Evolutionary conservation across 1,284 basidiomycete species (phyloP).

Genomic region (Tylopilus sp.): DNA sequence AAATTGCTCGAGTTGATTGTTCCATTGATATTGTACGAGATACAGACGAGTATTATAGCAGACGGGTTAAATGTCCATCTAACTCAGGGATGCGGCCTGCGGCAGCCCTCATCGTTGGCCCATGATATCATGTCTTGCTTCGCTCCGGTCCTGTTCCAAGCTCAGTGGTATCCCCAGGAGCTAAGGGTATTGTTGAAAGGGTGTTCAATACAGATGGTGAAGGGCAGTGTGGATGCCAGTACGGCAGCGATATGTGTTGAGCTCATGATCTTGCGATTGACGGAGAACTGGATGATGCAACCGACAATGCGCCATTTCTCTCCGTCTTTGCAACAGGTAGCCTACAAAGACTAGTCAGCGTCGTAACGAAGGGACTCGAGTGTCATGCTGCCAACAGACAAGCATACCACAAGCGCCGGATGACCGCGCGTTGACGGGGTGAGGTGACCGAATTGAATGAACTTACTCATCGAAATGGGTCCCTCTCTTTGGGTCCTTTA

Average conservation of each 20-base stretch:
- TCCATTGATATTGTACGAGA: too few relatives aligned
- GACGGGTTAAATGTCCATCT: too few relatives aligned
- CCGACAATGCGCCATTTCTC: constrained; percentile 9
- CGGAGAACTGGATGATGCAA: constrained; percentile 8
- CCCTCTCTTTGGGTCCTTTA: constrained; percentile 79
- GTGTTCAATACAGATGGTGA: not conserved
- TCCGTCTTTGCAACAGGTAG: constrained; percentile 11
- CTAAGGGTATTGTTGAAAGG: not conserved
- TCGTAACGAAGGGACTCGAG: not conserved
- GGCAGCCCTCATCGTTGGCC: too few relatives aligned
- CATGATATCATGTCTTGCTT: too few relatives aligned
- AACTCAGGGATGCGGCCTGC: too few relatives aligned
- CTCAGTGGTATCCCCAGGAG: not conserved
- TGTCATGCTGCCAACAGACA: not conserved
- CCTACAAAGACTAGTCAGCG: constrained; percentile 13
- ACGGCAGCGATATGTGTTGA: not conserved
- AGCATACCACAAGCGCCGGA: too few relatives aligned
- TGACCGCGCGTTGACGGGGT: not conserved
- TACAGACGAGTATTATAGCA: too few relatives aligned
- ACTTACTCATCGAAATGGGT: constrained; percentile 63
- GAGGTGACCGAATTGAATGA: not conserved
- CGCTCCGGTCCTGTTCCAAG: too few relatives aligned
- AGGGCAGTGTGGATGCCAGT: not conserved
- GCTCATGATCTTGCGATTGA: constrained; percentile 18
- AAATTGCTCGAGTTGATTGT: too few relatives aligned